A percentile compares a stretch with the other conserved stretches of the same genome.
These are phyloP conservation scores for Salix brachista DNA, from an alignment of 345 rosid genomes.

Conservation along the genomic window DNA sequence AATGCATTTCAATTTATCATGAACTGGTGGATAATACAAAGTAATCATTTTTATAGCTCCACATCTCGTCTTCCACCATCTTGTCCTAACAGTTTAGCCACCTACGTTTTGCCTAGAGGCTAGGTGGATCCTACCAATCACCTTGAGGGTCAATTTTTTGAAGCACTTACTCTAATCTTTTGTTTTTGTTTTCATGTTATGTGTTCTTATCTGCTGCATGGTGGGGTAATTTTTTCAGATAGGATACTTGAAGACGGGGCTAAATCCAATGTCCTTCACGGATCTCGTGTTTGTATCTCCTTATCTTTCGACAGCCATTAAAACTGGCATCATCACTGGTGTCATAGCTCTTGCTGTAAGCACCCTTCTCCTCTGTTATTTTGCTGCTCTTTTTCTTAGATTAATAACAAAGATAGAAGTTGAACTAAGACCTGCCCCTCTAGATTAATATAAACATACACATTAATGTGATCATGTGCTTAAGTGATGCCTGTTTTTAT, in stretches of 20 bases:
- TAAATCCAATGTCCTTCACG: conserved; percentile 66
- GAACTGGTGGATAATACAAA: too few species aligned
- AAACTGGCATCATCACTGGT: conserved; percentile 81
- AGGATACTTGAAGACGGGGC: conserved; percentile 73
- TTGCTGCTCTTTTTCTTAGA: background rate
- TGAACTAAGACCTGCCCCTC: background rate
- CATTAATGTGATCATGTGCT: too few species aligned
- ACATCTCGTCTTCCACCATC: too few species aligned
- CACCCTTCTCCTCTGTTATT: background rate
- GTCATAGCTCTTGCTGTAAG: conserved; percentile 88
- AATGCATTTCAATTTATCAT: too few species aligned
- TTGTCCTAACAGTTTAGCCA: too few species aligned
- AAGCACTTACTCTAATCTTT: too few species aligned
- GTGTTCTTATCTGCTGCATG: background rate
- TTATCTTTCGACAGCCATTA: conserved; percentile 51
- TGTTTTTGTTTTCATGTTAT: background rate
- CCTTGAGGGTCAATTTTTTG: background rate
- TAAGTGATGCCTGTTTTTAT: background rate
- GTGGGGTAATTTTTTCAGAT: conserved; percentile 42
- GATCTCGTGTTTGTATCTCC: conserved; percentile 72
- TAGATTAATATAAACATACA: background rate
- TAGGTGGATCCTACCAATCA: background rate
- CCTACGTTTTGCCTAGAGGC: too few species aligned
- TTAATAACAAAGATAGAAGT: background rate
- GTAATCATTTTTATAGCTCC: too few species aligned